phyloP scores from a whole-genome alignment of 371 early-diverging fungal species.

The Mortierella sp. region DNA sequence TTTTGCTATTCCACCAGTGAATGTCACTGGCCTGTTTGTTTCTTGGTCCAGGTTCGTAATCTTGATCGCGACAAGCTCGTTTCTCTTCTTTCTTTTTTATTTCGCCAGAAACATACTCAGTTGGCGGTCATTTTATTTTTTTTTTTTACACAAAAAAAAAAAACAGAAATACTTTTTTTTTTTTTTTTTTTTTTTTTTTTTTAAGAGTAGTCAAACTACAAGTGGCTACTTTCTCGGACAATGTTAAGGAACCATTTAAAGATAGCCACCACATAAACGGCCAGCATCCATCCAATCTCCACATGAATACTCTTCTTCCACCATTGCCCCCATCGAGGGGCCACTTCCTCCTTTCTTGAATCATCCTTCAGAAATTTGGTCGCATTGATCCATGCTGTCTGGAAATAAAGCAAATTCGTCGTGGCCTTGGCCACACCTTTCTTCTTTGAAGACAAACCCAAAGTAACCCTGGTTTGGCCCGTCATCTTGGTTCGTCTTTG shows the following conservation, averaged over 20 bases:
- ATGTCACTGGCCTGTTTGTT: too few relatives aligned
- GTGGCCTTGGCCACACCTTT: background rate
- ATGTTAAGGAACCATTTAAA: constrained; percentile 1
- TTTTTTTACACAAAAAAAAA: too few relatives aligned
- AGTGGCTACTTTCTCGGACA: background rate
- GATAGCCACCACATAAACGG: background rate
- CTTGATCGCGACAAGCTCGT: too few relatives aligned
- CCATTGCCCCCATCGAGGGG: background rate
- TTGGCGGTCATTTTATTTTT: too few relatives aligned
- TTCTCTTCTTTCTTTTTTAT: too few relatives aligned
- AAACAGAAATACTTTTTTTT: too few relatives aligned
- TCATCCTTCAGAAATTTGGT: background rate
- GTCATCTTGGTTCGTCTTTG: background rate
- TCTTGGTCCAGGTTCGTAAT: too few relatives aligned
- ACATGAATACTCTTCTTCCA: too few relatives aligned
- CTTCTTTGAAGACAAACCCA: background rate
- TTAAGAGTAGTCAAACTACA: too few relatives aligned
- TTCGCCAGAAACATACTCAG: too few relatives aligned
- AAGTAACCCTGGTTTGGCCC: background rate
- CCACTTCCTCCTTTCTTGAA: background rate
- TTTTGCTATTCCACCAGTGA: too few relatives aligned
- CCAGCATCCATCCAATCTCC: background rate
- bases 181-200: too few relatives aligned
- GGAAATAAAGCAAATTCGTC: background rate
- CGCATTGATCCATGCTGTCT: constrained; percentile 2